These are phyloP conservation scores for Termitomyces heimii DNA, from an alignment of 768 basidiomycete genomes.

Conservation along the genomic window DNA sequence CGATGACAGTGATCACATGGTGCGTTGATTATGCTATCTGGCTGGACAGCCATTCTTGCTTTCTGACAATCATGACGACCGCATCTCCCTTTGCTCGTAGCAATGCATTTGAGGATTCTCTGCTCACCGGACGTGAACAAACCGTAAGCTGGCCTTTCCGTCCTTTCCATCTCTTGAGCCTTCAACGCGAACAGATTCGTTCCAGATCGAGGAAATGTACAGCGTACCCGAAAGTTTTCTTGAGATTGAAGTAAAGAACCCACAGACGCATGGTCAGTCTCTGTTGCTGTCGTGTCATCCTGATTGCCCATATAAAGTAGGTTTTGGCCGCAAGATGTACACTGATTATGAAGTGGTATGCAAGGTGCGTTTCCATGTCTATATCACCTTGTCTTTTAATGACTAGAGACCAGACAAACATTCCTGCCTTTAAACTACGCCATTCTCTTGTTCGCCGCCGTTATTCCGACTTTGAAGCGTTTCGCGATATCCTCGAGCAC, in stretches of 20 bases:
- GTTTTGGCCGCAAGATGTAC: constrained; percentile 98
- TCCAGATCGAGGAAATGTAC: constrained; percentile 96
- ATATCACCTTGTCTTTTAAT: not conserved
- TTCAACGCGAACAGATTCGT: constrained; percentile 21
- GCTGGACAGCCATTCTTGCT: not conserved
- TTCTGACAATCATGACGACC: constrained; percentile 21
- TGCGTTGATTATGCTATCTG: not conserved
- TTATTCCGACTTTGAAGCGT: constrained; percentile 93
- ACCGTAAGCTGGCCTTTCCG: constrained; percentile 34
- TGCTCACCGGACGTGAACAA: constrained; percentile 47
- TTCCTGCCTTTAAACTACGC: constrained; percentile 97
- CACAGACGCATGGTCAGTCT: constrained; percentile 84
- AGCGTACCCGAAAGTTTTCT: constrained; percentile 94
- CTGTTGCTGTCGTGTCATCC: not conserved
- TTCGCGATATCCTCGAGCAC: constrained; percentile 95
- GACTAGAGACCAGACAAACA: constrained; percentile 78
- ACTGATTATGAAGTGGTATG: constrained; percentile 99
- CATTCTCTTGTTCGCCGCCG: constrained; percentile 84
- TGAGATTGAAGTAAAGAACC: constrained; percentile 96
- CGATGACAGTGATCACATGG: not conserved
- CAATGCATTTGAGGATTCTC: constrained; percentile 47
- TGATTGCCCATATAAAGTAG: constrained; percentile 30
- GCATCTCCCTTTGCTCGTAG: constrained; percentile 64
- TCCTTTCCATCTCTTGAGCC: constrained; percentile 13
- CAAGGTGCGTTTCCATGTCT: constrained; percentile 52